Percentiles rank a stretch among this genome's conserved stretches.
Evolutionary conservation across 2,329 filamentous ascomycete genomes (phyloP).

Genomic region (Diaporthe sp.): DNA sequence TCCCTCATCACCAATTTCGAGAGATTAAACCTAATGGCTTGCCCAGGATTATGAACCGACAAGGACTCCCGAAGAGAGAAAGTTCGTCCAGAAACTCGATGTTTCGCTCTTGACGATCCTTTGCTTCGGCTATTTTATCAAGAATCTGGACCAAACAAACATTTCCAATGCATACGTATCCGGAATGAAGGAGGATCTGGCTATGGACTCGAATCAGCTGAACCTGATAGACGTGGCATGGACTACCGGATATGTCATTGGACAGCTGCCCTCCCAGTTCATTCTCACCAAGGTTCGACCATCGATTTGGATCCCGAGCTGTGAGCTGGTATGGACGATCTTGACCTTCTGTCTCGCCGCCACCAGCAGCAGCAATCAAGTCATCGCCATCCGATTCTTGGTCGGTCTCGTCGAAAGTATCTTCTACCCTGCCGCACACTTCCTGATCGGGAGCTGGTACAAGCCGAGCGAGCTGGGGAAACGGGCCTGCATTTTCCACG

Average conservation of each 20-base stretch:
- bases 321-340: slow-evolving; percentile 53
- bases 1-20: too few relatives aligned
- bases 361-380: slow-evolving; percentile 51
- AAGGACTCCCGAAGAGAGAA: slow-evolving; percentile 48
- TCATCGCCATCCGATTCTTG: slow-evolving; percentile 58
- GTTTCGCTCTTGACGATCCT: slow-evolving; percentile 52
- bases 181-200: slow-evolving; percentile 64
- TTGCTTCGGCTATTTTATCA: slow-evolving; percentile 55
- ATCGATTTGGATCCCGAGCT: slow-evolving; percentile 55
- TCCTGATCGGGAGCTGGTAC: slow-evolving; percentile 59
- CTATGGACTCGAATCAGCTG: slow-evolving; percentile 65
- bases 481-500: slow-evolving; percentile 57
- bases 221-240: slow-evolving; percentile 67
- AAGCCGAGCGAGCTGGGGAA: slow-evolving; percentile 57
- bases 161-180: slow-evolving; percentile 55
- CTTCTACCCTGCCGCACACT: slow-evolving; percentile 54
- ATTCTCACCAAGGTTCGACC: slow-evolving; percentile 57
- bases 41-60: slow-evolving; percentile 37
- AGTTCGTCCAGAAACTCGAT: slow-evolving; percentile 50
- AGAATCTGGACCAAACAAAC: slow-evolving; percentile 49
- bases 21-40: neutral
- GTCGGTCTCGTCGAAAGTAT: slow-evolving; percentile 55
- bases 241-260: slow-evolving; percentile 72
- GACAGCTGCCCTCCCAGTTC: slow-evolving; percentile 54
- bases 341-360: slow-evolving; percentile 53